A percentile compares a stretch with the other conserved stretches of the same genome.
These are phyloP conservation scores for Blepharisma undulans DNA, from an alignment of 169 alveolate species.

Conservation along the genomic window DNA sequence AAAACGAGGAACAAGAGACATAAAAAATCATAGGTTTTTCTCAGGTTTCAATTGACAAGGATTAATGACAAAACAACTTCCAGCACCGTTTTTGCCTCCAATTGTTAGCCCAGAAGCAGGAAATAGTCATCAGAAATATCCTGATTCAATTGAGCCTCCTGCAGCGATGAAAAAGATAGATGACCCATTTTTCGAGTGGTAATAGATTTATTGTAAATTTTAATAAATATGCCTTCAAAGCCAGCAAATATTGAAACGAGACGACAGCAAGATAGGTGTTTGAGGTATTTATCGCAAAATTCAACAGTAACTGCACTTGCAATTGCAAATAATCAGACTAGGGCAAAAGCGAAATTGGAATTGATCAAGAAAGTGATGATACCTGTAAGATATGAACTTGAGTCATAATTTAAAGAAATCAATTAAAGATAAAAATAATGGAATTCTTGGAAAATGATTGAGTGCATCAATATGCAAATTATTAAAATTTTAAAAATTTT, in stretches of 20 bases:
- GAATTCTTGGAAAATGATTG: too few relatives aligned
- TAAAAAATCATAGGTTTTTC: constrained; percentile 89
- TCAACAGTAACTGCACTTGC: neutral
- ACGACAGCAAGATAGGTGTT: neutral
- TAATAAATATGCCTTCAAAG: neutral
- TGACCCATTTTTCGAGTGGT: constrained; percentile 82
- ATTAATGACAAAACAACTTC: constrained; percentile 50
- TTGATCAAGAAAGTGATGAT: neutral
- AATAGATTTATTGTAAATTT: neutral
- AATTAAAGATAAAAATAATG: too few relatives aligned
- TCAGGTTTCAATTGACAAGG: constrained; percentile 73
- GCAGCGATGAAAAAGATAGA: constrained; percentile 63
- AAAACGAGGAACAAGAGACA: constrained; percentile 81
- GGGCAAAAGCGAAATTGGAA: neutral
- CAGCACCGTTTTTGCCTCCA: constrained; percentile 70
- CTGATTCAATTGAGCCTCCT: constrained; percentile 66
- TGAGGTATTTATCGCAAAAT: neutral
- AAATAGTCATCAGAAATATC: constrained; percentile 62
- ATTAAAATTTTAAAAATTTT: too few relatives aligned
- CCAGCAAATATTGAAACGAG: constrained; percentile 1
- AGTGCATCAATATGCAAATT: too few relatives aligned
- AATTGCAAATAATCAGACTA: neutral
- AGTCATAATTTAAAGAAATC: neutral
- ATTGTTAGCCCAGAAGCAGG: constrained; percentile 60
- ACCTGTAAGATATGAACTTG: neutral